A percentile compares a stretch with the other conserved stretches of the same genome.
Conservation (phyloP, 108 stramenopile species). For the Nitzschia sp. region DNA sequence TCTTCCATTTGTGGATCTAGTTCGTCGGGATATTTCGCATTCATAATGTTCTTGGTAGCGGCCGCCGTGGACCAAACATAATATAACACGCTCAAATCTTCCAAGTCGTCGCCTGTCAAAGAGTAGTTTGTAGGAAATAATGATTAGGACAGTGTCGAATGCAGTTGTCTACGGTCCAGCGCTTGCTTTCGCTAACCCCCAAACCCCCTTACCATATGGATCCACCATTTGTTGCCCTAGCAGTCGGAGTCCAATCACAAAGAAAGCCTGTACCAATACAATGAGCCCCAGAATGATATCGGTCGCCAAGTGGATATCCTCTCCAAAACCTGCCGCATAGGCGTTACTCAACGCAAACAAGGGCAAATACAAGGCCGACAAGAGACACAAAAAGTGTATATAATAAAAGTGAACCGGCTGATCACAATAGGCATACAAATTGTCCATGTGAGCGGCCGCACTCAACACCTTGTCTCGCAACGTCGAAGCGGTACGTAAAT, state of each 20-base stretch:
- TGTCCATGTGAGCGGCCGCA: constrained; percentile 5
- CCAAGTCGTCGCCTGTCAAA: constrained; percentile 48
- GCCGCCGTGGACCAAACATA: constrained; percentile 22
- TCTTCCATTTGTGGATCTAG: background rate
- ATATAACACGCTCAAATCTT: constrained; percentile 47
- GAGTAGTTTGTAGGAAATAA: constrained; percentile 28
- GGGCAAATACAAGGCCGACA: constrained; percentile 47
- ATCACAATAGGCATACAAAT: constrained; percentile 38
- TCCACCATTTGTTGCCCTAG: constrained; percentile 38
- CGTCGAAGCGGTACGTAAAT: constrained; percentile 6
- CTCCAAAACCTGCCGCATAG: constrained; percentile 8
- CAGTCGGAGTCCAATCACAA: constrained; percentile 39
- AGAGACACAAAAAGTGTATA: constrained; percentile 47
- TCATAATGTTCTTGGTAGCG: background rate
- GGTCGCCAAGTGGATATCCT: constrained; percentile 3
- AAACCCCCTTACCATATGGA: constrained; percentile 42
- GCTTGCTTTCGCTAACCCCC: constrained; percentile 39
- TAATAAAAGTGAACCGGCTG: constrained; percentile 54
- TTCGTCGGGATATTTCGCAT: background rate
- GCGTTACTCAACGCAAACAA: constrained; percentile 37
- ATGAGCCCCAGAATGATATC: constrained; percentile 25
- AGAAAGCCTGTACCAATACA: constrained; percentile 32
- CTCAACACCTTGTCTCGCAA: constrained; percentile 30
- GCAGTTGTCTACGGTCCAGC: constrained; percentile 2
- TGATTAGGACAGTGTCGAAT: constrained; percentile 31